Evolutionary conservation across 768 basidiomycete genomes (phyloP).

Genomic region (Gyrodon lividus): DNA sequence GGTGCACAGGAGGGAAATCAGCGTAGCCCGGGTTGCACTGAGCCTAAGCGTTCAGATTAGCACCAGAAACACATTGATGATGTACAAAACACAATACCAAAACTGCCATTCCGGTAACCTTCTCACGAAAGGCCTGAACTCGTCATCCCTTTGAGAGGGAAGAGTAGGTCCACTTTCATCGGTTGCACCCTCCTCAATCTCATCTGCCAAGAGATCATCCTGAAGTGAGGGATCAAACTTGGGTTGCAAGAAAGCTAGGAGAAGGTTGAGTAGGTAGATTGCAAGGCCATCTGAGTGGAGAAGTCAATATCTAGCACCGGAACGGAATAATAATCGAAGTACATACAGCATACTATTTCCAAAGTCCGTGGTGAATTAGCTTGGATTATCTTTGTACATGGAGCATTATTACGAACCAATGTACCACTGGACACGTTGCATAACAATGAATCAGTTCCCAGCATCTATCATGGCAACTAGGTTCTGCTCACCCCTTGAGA

Average conservation of each 20-base stretch:
- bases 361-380: constrained; percentile 1
- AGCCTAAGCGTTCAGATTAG: constrained; percentile 54
- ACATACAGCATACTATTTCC: constrained; percentile 67
- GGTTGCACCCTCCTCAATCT: constrained; percentile 91
- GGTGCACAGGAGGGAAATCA: constrained; percentile 78
- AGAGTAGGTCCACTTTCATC: constrained; percentile 52
- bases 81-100: constrained; percentile 52
- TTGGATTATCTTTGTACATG: not conserved
- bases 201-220: constrained; percentile 89
- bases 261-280: constrained; percentile 93
- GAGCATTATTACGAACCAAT: constrained; percentile 60
- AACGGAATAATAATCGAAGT: not conserved
- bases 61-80: not conserved
- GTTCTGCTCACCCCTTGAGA: constrained; percentile 77
- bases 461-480: not conserved
- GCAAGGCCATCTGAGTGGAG: constrained; percentile 72
- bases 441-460: constrained; percentile 1
- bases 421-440: constrained; percentile 66
- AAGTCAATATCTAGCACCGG: not conserved
- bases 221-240: constrained; percentile 96
- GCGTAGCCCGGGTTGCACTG: constrained; percentile 85
- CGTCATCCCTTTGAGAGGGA: constrained; percentile 79
- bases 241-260: constrained; percentile 96
- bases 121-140: constrained; percentile 96
- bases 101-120: constrained; percentile 96